Percentiles rank a stretch among this genome's conserved stretches.
These are phyloP conservation scores for Pelargonium nanum DNA, from an alignment of 345 rosid species.

Conservation along the genomic window DNA sequence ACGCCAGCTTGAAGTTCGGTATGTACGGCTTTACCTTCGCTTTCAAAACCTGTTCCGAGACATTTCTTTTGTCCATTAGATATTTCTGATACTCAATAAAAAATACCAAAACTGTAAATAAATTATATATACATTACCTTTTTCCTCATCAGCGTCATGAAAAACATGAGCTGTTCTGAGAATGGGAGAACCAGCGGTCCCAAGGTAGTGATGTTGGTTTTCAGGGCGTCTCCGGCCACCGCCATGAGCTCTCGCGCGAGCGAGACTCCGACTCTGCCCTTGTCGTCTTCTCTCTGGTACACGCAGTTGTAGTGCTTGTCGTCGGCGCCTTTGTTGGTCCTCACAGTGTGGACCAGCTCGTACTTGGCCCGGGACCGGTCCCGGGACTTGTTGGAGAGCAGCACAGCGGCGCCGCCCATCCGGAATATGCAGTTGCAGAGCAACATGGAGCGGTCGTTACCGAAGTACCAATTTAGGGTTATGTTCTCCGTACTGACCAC, in stretches of 20 bases:
- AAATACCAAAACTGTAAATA: too few relatives aligned
- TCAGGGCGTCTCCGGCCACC: conserved; percentile 15
- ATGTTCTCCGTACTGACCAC: conserved; percentile 15
- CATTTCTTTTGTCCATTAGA: too few relatives aligned
- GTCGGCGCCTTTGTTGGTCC: conserved; percentile 13
- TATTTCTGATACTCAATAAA: too few relatives aligned
- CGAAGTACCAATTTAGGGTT: conserved; percentile 15
- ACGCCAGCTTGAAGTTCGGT: conserved; percentile 12
- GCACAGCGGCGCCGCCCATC: conserved; percentile 15
- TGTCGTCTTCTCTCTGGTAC: conserved; percentile 9
- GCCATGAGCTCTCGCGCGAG: conserved; percentile 11
- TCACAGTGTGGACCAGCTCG: conserved; percentile 11
- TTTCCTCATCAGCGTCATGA: conserved; percentile 6
- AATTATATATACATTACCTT: too few relatives aligned
- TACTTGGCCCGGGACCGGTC: conserved; percentile 13
- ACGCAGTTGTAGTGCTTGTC: conserved; percentile 13
- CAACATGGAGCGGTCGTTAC: conserved; percentile 12
- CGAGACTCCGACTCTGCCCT: conserved; percentile 9
- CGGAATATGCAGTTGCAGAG: conserved; percentile 13
- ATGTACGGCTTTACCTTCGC: conserved; percentile 14
- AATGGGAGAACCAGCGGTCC: conserved; percentile 16
- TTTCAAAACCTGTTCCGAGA: too few relatives aligned
- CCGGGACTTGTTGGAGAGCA: conserved; percentile 8
- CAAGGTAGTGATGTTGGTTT: too few relatives aligned
- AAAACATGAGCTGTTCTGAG: conserved; percentile 12